These are phyloP conservation scores for Suillus alpinus DNA, from an alignment of 768 basidiomycete species.

Conservation along the genomic window DNA sequence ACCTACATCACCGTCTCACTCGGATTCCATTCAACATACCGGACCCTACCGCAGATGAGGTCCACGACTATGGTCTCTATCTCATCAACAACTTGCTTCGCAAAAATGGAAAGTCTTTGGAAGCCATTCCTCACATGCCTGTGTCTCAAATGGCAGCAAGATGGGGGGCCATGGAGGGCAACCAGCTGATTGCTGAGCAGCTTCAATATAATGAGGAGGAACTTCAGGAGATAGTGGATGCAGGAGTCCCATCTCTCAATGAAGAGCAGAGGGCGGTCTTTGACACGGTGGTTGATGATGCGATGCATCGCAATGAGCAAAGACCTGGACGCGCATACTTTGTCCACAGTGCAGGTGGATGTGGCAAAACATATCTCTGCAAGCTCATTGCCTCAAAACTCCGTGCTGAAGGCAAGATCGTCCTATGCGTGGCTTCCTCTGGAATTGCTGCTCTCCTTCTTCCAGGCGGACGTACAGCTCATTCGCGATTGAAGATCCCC, in stretches of 20 bases:
- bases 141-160: constrained; percentile 3
- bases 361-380: constrained; percentile 46
- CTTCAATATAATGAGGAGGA: neutral
- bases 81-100: constrained; percentile 29
- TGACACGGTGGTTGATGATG: constrained; percentile 27
- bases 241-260: constrained; percentile 21
- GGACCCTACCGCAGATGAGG: constrained; percentile 27
- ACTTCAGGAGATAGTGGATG: neutral
- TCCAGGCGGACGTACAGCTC: constrained; percentile 41
- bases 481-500: constrained; percentile 48
- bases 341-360: constrained; percentile 40
- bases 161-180: constrained; percentile 18
- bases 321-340: constrained; percentile 30
- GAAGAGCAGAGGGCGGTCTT: constrained; percentile 27
- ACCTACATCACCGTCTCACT: constrained; percentile 27
- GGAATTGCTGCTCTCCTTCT: constrained; percentile 47
- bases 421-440: constrained; percentile 49
- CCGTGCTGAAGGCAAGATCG: constrained; percentile 26
- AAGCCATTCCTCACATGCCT: constrained; percentile 18
- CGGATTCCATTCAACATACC: neutral
- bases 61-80: constrained; percentile 42
- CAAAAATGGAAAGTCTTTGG: constrained; percentile 10
- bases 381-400: constrained; percentile 33
- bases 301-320: constrained; percentile 11
- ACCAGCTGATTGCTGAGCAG: constrained; percentile 17